phyloP scores from a whole-genome alignment of 148 eudicot genomes.

The Beta vulgaris region DNA sequence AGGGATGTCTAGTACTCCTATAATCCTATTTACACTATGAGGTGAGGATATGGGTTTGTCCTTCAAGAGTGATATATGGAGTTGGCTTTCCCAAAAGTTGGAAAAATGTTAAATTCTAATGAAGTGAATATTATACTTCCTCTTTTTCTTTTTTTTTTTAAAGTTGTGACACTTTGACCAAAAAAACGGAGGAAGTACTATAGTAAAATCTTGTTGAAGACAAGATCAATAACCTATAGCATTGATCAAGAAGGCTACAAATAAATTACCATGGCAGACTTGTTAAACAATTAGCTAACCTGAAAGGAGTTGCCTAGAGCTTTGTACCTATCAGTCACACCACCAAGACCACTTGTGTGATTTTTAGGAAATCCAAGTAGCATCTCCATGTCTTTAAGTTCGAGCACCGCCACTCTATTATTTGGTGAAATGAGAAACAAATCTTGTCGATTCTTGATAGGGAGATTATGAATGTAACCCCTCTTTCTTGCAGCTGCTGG shows the following conservation, averaged over 20 bases:
- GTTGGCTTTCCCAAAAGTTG: too few species aligned
- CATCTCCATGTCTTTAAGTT: slow-evolving; percentile 31
- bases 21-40: too few species aligned
- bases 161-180: too few species aligned
- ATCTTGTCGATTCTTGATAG: slow-evolving; percentile 15
- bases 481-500: slow-evolving; percentile 32
- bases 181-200: too few species aligned
- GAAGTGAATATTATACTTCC: too few species aligned
- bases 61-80: too few species aligned
- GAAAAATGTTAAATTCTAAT: too few species aligned
- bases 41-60: too few species aligned
- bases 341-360: slow-evolving; percentile 27
- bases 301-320: slow-evolving; percentile 31
- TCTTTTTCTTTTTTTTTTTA: too few species aligned
- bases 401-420: slow-evolving; percentile 22
- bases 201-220: too few species aligned
- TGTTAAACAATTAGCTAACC: slow-evolving; percentile 24
- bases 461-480: slow-evolving; percentile 33
- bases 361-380: slow-evolving; percentile 23
- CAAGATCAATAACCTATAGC: too few species aligned
- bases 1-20: too few species aligned
- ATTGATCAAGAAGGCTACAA: background rate
- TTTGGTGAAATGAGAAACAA: slow-evolving; percentile 26
- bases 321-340: slow-evolving; percentile 31
- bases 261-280: background rate